Evolutionary conservation across 139 green algal genomes (phyloP), one percentile per base, ranked within the genome.

Genomic region (Picochlorum sp.): DNA sequence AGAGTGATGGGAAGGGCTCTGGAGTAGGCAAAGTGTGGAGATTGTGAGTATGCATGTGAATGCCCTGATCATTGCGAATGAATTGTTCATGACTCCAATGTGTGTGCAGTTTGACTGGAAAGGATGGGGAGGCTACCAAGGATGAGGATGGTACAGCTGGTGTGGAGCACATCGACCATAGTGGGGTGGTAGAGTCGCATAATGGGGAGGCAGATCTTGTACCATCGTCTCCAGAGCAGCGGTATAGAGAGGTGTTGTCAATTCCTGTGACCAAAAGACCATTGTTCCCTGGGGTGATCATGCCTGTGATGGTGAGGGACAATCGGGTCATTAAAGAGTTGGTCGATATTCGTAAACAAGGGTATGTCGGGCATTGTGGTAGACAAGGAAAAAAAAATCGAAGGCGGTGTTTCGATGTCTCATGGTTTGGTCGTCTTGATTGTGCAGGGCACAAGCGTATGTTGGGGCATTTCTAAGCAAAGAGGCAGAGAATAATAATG

Each of bases 401-500:
- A 4, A 41, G 2, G 34, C 8, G 34, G 34, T 41, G 34, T 11
- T 24, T 24, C 23, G 23, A 24, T 26, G 24, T 26, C 34, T 41
- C 8, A 41, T 41, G 34, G 7, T 41, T 8, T 41, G 34, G 9
- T 9, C 8, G 0, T 41, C 7, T 41, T 41, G 34, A 11, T 13
- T 9, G n/a, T 54, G 47, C 47, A 54, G 87, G 10, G 88, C 72
- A 0, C 86, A 92, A 45, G 84, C 87, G 4, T 97, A 97, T 63
- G 92, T 97, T 14, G 91, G 87, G 11, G 87, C 90, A 7, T 97
- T 97, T 75, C 75, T 97, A 15, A 63, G 67, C 6, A 63, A 60
- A 5, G 47, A 56, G 15, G n/a, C 45, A 18, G 57, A 67, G 23
- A 64, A 20, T 15, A 59, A 41, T 18, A 16, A 9, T 31, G 24